Evolutionary conservation across 164 flowering plant species (phyloP), one percentile per base, ranked within the genome.

Genomic region (Nymphaea thermarum): DNA sequence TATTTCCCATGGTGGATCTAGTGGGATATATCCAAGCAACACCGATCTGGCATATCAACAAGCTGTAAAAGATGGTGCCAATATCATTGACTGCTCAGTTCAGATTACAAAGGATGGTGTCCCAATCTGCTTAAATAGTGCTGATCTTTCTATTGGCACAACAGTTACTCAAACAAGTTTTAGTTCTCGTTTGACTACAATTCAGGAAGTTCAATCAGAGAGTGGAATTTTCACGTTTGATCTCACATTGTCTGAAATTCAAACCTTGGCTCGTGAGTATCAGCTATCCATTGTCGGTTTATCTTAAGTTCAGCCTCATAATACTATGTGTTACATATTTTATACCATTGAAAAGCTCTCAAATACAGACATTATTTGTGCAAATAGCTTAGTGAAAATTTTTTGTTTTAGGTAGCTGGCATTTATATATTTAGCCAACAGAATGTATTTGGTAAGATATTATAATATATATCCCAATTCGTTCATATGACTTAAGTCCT

Each of bases 61-160:
- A 63, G 99, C 99, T 65, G 83, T 89, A 70, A 67, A 77, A 67
- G 98, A 92, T 80, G 99, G 98, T 64, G 93, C 73, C 4, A 90
- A 95, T 77, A 68, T 83, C 44, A 78, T 95, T 72, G 99, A 92
- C 73, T 95, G 99, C 71, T 73, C 83, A 51, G 96, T 94, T 62
- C 99, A 94, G 78, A 79, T 94, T 79, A 73, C 99, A 47, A 78
- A 76, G 65, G 98, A 92, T 71, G 88, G 88, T 4, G 60, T 85
- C 55, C 90, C 94, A 44, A 75, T 90, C 73, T 95, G 99, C 80
- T 67, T 85, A 44, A 69, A 76, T 71, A 86, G 93, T 55, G 80
- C 83, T 62, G 81, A 94, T 83, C 94, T 95, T 70, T 68, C 87
- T 25, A 85, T 82, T 10, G 74, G 81, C 68, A 87, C 95, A 63